A percentile compares a stretch with the other conserved stretches of the same genome.
Evolutionary conservation across 179 eudicot species (phyloP).

Genomic region (Silene coronaria): DNA sequence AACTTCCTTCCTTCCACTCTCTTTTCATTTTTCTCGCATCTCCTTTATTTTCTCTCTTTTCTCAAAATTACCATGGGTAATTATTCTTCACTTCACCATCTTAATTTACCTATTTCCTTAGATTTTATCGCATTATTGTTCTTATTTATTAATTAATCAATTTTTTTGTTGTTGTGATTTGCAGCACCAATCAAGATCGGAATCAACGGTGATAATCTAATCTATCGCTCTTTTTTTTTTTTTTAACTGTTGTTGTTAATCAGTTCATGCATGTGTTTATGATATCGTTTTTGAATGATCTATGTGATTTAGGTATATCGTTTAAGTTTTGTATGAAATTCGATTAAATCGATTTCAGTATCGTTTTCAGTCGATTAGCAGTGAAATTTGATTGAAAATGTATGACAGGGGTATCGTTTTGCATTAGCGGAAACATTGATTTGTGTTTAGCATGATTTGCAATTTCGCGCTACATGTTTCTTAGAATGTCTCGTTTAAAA

Average conservation of each 20-base stretch:
- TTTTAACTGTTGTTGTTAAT: background rate
- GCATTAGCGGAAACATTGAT: no score
- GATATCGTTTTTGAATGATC: background rate
- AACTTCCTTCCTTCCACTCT: background rate
- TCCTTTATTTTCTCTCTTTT: background rate
- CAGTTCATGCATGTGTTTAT: background rate
- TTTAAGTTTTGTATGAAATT: background rate
- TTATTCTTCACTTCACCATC: background rate
- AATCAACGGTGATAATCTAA: constrained; percentile 2
- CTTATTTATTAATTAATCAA: no score
- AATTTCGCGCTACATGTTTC: no score
- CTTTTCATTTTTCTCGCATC: background rate
- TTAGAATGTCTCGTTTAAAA: no score
- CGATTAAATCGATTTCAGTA: background rate
- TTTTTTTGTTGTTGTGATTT: background rate
- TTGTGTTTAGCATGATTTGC: no score
- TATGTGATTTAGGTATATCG: background rate
- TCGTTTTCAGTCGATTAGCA: background rate
- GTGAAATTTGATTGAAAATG: background rate
- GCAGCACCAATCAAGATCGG: constrained; percentile 8
- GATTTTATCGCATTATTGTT: background rate
- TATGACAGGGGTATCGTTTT: no score
- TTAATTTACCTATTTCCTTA: no score
- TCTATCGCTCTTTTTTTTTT: background rate
- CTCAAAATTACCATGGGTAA: background rate